Percentiles rank a stretch among this genome's conserved stretches.
Evolutionary conservation across 208 protist species (phyloP).

Genomic region (Acanthamoeba sp.): DNA sequence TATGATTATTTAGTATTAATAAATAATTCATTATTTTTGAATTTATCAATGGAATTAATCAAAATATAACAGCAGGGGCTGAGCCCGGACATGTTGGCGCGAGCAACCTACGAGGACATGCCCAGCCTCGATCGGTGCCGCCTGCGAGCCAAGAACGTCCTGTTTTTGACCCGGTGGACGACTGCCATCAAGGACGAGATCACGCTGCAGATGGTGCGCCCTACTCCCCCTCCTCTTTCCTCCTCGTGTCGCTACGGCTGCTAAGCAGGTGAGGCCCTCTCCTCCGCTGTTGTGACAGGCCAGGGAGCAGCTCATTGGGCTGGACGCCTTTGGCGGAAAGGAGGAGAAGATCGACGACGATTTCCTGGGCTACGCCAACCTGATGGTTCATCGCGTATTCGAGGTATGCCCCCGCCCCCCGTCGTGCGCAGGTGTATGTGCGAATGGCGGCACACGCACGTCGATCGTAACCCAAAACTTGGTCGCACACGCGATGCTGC

Average conservation of each 20-base stretch:
- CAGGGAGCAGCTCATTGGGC: neutral
- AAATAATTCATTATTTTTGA: neutral
- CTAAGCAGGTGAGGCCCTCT: too few relatives aligned
- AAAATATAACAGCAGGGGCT: neutral
- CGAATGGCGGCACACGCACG: too few relatives aligned
- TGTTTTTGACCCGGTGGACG: neutral
- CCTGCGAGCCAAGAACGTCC: neutral
- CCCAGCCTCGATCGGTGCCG: neutral
- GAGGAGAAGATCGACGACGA: constrained; percentile 33
- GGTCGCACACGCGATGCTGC: too few relatives aligned
- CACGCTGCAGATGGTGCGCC: neutral
- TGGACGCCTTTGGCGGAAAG: neutral
- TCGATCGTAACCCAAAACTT: too few relatives aligned
- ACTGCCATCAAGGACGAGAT: neutral
- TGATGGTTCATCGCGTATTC: neutral
- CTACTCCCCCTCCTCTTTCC: neutral
- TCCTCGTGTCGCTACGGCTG: neutral
- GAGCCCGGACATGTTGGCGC: neutral
- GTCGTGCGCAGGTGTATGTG: neutral
- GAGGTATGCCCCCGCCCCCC: neutral
- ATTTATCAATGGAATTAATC: neutral
- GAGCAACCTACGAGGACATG: neutral
- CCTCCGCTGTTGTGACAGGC: neutral
- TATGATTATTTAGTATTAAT: neutral
- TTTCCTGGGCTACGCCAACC: constrained; percentile 25